A percentile compares a stretch with the other conserved stretches of the same genome.
Conservation (phyloP, 331 rosid genomes). For the Quercus tomentella region DNA sequence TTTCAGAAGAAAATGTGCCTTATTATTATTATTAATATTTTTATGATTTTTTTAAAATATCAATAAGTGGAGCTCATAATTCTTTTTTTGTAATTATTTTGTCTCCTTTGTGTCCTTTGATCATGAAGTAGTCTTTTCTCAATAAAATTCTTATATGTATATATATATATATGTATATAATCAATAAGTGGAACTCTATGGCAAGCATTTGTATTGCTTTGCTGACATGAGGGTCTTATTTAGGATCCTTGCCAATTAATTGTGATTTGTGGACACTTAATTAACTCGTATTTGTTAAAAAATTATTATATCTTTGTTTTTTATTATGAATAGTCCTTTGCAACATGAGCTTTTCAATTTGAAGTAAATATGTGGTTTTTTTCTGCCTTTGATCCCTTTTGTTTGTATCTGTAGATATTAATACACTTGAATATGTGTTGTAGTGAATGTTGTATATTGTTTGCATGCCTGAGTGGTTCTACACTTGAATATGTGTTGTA, state of each 20-base stretch:
- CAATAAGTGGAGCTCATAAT: no score
- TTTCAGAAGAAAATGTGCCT: background rate
- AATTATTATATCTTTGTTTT: background rate
- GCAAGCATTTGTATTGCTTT: conserved; percentile 1
- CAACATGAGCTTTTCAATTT: background rate
- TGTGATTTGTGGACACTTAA: background rate
- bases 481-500: background rate
- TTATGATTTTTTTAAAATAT: no score
- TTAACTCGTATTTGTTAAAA: background rate
- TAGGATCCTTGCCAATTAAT: background rate
- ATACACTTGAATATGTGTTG: background rate
- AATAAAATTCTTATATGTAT: no score
- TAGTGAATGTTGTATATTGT: background rate
- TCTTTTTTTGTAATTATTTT: no score
- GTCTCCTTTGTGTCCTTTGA: no score
- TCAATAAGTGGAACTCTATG: background rate
- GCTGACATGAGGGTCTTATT: background rate
- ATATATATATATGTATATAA: background rate
- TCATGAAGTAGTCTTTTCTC: no score
- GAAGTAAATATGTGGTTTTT: background rate
- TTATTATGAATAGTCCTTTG: background rate
- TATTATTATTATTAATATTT: background rate
- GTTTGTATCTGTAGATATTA: background rate
- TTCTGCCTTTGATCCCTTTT: background rate
- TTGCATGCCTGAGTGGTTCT: background rate